Percentiles rank a stretch among this genome's conserved stretches.
Conservation (phyloP, 257 asterid species). For the Solanum pennellii region DNA sequence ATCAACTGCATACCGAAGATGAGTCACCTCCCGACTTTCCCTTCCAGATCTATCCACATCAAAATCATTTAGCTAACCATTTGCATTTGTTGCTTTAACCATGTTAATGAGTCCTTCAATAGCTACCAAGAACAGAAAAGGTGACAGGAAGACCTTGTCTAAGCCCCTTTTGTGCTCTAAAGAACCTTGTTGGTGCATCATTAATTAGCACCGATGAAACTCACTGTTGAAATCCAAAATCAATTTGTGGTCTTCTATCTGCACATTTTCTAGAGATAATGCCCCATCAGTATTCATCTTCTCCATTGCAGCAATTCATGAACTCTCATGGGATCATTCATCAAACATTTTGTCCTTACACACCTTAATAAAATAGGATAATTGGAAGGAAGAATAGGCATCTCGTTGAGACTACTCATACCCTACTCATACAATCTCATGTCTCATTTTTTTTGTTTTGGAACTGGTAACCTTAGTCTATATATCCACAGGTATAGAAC, state of each 20-base stretch:
- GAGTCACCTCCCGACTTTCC: background rate
- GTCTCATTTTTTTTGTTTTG: background rate
- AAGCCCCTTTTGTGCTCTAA: background rate
- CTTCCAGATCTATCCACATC: background rate
- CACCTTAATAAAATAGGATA: background rate
- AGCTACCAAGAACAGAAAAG: background rate
- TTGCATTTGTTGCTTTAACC: background rate
- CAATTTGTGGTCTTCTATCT: background rate
- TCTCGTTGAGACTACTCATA: background rate
- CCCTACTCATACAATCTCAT: background rate
- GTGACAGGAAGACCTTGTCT: background rate
- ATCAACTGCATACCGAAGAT: background rate
- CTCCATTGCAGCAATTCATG: background rate
- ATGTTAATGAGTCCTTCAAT: background rate
- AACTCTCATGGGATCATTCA: background rate
- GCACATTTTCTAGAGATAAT: background rate
- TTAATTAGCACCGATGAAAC: background rate
- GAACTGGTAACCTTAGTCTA: too few species aligned
- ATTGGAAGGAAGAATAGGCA: background rate
- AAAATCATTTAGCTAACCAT: background rate
- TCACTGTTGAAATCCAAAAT: background rate
- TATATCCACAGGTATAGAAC: too few species aligned
- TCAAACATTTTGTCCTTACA: background rate
- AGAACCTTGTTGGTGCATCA: background rate
- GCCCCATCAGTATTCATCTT: background rate